Evolutionary conservation across 75 land plant genomes (phyloP).

Genomic region (Cupressus sempervirens): DNA sequence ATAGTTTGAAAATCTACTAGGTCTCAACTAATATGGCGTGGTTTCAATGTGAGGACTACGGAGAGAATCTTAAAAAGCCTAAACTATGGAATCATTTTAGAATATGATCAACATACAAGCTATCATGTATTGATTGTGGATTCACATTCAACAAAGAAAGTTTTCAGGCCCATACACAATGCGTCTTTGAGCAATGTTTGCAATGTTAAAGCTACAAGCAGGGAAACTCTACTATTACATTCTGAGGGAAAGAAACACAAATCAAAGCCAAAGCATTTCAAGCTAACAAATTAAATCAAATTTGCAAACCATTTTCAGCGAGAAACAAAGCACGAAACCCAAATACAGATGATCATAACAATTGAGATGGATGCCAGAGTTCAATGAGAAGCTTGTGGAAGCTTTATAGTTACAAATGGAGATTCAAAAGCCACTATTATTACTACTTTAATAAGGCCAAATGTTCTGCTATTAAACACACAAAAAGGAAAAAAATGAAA

Average conservation of each 20-base stretch:
- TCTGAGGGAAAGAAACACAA: constrained; percentile 87
- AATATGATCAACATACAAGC: constrained; percentile 70
- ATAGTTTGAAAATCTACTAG: no score
- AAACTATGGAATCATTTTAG: constrained; percentile 77
- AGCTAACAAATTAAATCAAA: constrained; percentile 34
- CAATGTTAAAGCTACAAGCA: constrained; percentile 75
- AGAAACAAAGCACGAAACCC: no score
- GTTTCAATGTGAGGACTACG: constrained; percentile 98
- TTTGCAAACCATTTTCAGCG: constrained; percentile 27
- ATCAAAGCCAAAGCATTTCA: constrained; percentile 71
- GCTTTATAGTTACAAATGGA: no score
- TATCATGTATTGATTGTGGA: constrained; percentile 1
- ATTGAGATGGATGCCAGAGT: no score
- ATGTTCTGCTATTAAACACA: no score
- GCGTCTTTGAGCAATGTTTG: constrained; percentile 83
- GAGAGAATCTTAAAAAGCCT: constrained; percentile 91
- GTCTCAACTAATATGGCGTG: constrained; percentile 66
- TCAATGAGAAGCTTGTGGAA: no score
- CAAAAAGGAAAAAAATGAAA: no score
- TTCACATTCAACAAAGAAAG: no score
- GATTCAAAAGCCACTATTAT: no score
- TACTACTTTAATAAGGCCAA: no score
- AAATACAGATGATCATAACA: no score
- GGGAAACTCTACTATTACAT: constrained; percentile 71
- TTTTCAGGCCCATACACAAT: no score